phyloP scores from a whole-genome alignment of 1,139 yeast genomes.

The Geotrichum bryndzae region DNA sequence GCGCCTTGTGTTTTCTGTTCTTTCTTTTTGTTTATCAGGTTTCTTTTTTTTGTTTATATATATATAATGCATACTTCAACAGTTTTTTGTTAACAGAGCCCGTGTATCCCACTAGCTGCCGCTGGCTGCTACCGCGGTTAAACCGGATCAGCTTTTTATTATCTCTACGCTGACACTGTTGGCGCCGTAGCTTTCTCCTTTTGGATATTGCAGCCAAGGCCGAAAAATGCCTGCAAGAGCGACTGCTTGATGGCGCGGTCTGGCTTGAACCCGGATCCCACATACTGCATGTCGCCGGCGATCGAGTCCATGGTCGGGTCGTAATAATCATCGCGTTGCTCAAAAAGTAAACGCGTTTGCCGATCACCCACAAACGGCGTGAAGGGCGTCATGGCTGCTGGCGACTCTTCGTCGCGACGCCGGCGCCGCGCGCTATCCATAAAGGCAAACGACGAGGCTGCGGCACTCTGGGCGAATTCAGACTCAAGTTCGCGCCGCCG shows the following conservation, averaged over 20 bases:
- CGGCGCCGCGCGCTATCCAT: conserved; percentile 14
- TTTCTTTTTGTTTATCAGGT: not conserved
- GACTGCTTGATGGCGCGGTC: conserved; percentile 68
- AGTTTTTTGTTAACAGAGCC: not conserved
- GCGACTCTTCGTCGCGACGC: conserved; percentile 16
- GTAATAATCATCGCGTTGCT: conserved; percentile 45
- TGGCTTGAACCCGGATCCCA: conserved; percentile 82
- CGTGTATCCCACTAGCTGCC: not conserved
- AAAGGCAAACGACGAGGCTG: conserved; percentile 22
- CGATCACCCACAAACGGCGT: conserved; percentile 94
- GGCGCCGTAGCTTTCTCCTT: conserved; percentile 45
- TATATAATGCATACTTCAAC: conserved; percentile 13
- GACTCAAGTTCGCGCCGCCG: conserved; percentile 64
- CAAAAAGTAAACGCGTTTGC: conserved; percentile 45
- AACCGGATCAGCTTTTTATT: not conserved
- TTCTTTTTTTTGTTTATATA: conserved; percentile 2
- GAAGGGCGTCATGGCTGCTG: conserved; percentile 52
- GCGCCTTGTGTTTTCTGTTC: not conserved
- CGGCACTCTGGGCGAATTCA: conserved; percentile 40
- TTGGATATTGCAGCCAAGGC: conserved; percentile 73
- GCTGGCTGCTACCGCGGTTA: not conserved
- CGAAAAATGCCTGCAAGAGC: conserved; percentile 82
- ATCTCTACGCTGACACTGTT: not conserved
- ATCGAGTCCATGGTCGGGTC: conserved; percentile 59
- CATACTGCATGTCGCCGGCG: conserved; percentile 58